Conservation (phyloP, 2,329 filamentous ascomycete genomes). For the Pseudocercospora eumusae region DNA sequence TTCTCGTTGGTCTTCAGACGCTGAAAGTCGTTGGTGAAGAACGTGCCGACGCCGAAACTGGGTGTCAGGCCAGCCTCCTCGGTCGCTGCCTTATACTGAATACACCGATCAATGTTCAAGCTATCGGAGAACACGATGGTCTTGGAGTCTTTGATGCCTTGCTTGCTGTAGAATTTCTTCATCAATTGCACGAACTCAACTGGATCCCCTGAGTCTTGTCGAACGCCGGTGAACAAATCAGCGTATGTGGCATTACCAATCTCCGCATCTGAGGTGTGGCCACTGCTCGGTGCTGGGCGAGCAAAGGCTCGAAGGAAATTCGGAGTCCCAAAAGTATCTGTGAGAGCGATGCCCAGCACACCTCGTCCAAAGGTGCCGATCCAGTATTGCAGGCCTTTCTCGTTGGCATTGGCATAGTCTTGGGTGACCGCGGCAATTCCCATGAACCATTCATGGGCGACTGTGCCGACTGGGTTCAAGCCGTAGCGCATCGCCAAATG, state of each 20-base stretch:
- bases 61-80: slow-evolving; percentile 80
- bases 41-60: slow-evolving; percentile 92
- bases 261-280: slow-evolving; percentile 26
- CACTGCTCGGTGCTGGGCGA: slow-evolving; percentile 55
- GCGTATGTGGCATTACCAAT: slow-evolving; percentile 64
- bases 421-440: slow-evolving; percentile 87
- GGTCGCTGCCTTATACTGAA: slow-evolving; percentile 84
- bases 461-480: slow-evolving; percentile 81
- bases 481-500: slow-evolving; percentile 93
- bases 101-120: slow-evolving; percentile 83
- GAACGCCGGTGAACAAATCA: slow-evolving; percentile 76
- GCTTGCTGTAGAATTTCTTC: slow-evolving; percentile 74
- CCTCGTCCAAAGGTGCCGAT: slow-evolving; percentile 84
- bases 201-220: slow-evolving; percentile 89
- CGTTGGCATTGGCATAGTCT: slow-evolving; percentile 81
- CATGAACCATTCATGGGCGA: slow-evolving; percentile 99
- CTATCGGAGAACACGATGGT: slow-evolving; percentile 94
- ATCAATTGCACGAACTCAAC: slow-evolving; percentile 75
- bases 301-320: slow-evolving; percentile 85
- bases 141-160: slow-evolving; percentile 78
- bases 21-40: slow-evolving; percentile 89
- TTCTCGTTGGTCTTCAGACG: slow-evolving; percentile 72
- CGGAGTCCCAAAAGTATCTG: slow-evolving; percentile 93
- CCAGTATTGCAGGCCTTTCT: slow-evolving; percentile 84
- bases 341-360: slow-evolving; percentile 75